Percentiles rank a stretch among this genome's conserved stretches.
phyloP scores from a whole-genome alignment of 805 yeast species.

The Kuraishia molischiana region DNA sequence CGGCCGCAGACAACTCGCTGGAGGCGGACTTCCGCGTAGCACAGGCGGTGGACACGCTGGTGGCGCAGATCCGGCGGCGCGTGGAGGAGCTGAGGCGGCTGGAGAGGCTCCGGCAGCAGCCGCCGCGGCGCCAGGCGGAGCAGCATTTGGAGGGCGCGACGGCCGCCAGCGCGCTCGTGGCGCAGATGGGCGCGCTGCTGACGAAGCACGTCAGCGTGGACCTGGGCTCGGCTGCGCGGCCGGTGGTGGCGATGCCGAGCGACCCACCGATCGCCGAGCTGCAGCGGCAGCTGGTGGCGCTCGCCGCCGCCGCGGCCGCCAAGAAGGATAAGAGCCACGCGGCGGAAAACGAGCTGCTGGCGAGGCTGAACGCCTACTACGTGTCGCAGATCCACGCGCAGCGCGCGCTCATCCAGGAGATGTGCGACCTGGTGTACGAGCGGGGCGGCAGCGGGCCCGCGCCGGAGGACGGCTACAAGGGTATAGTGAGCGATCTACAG shows the following conservation, averaged over 20 bases:
- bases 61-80: slow-evolving; percentile 13
- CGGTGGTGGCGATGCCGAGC: slow-evolving; percentile 12
- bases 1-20: background rate
- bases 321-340: slow-evolving; percentile 14
- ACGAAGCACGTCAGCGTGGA: slow-evolving; percentile 16
- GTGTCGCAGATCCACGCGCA: slow-evolving; percentile 19
- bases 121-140: slow-evolving; percentile 1
- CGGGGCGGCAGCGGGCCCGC: background rate
- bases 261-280: slow-evolving; percentile 15
- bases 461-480: slow-evolving; percentile 7
- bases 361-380: slow-evolving; percentile 16
- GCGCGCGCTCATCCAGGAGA: slow-evolving; percentile 15
- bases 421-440: slow-evolving; percentile 6
- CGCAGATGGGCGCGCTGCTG: slow-evolving; percentile 11
- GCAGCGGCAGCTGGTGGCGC: slow-evolving; percentile 19
- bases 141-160: background rate
- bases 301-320: slow-evolving; percentile 16
- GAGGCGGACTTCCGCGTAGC: slow-evolving; percentile 12
- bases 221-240: slow-evolving; percentile 4
- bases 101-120: slow-evolving; percentile 8
- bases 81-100: slow-evolving; percentile 11
- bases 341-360: slow-evolving; percentile 18
- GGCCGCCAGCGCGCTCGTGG: slow-evolving; percentile 2
- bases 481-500: slow-evolving; percentile 16
- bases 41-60: slow-evolving; percentile 11